These are phyloP conservation scores for Populus alba DNA, from an alignment of 345 rosid genomes.

Conservation along the genomic window DNA sequence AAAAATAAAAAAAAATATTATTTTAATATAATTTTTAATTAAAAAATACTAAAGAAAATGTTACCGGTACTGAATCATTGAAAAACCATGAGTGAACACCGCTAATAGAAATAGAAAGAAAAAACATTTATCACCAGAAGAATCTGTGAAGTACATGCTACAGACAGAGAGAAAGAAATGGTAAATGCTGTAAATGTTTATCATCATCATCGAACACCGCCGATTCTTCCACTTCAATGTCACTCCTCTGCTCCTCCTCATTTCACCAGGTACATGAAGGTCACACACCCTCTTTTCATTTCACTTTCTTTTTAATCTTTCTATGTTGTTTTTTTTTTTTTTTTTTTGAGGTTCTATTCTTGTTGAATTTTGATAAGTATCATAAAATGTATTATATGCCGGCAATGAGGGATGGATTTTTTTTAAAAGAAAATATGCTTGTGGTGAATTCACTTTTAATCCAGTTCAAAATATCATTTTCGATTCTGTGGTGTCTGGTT, in stretches of 20 bases:
- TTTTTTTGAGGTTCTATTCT: neutral
- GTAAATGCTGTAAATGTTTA: slow-evolving; percentile 12
- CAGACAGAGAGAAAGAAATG: slow-evolving; percentile 22
- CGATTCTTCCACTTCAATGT: slow-evolving; percentile 29
- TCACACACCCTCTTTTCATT: neutral
- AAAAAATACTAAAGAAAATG: too few relatives aligned
- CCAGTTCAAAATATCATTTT: neutral
- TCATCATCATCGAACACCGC: slow-evolving; percentile 15
- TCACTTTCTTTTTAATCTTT: neutral
- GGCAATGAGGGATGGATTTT: too few relatives aligned
- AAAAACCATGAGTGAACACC: neutral
- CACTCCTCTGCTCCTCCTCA: slow-evolving; percentile 26
- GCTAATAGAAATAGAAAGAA: neutral
- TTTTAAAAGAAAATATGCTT: neutral
- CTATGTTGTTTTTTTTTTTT: neutral
- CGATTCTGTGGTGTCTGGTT: neutral
- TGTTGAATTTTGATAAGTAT: neutral
- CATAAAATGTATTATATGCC: too few relatives aligned
- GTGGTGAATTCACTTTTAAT: neutral
- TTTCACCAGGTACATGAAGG: slow-evolving; percentile 26
- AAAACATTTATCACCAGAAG: neutral
- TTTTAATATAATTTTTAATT: too few relatives aligned
- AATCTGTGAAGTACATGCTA: neutral
- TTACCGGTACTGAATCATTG: neutral
- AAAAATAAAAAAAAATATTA: too few relatives aligned